Conservation (phyloP, 768 basidiomycete genomes). For the Tubosaeta brunneosetosa region DNA sequence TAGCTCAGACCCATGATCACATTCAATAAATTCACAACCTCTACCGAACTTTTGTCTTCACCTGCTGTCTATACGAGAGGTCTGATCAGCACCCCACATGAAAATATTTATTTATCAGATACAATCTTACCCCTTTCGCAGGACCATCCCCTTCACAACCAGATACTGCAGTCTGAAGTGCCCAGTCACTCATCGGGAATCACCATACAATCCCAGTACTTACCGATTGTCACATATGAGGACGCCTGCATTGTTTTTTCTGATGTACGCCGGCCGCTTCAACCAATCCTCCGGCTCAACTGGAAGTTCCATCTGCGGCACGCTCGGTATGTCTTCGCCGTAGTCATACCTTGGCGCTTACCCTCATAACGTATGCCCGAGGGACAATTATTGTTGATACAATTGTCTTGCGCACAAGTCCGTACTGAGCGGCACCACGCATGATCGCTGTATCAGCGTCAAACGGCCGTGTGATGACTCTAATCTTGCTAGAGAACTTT, state of each 20-base stretch:
- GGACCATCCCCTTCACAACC: slow-evolving; percentile 80
- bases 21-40: slow-evolving; percentile 20
- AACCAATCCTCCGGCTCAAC: slow-evolving; percentile 81
- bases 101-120: neutral
- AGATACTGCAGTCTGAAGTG: slow-evolving; percentile 72
- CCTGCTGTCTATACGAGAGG: slow-evolving; percentile 53
- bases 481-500: slow-evolving; percentile 60
- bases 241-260: slow-evolving; percentile 67
- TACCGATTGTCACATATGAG: slow-evolving; percentile 83
- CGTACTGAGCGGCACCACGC: slow-evolving; percentile 83
- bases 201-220: slow-evolving; percentile 7
- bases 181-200: slow-evolving; percentile 13
- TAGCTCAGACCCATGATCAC: slow-evolving; percentile 8
- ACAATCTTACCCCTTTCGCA: slow-evolving; percentile 72
- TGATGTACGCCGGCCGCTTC: slow-evolving; percentile 83
- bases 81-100: slow-evolving; percentile 17
- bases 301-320: slow-evolving; percentile 72
- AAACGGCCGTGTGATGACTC: slow-evolving; percentile 73
- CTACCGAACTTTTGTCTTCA: slow-evolving; percentile 80
- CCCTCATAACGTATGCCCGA: slow-evolving; percentile 84
- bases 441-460: slow-evolving; percentile 88
- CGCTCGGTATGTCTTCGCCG: slow-evolving; percentile 1
- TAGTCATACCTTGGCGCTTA: slow-evolving; percentile 23
- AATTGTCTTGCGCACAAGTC: slow-evolving; percentile 66
- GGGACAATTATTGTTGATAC: slow-evolving; percentile 83